These are phyloP conservation scores for Trebouxia gelatinosa DNA, from an alignment of 163 green algal genomes.

Conservation along the genomic window DNA sequence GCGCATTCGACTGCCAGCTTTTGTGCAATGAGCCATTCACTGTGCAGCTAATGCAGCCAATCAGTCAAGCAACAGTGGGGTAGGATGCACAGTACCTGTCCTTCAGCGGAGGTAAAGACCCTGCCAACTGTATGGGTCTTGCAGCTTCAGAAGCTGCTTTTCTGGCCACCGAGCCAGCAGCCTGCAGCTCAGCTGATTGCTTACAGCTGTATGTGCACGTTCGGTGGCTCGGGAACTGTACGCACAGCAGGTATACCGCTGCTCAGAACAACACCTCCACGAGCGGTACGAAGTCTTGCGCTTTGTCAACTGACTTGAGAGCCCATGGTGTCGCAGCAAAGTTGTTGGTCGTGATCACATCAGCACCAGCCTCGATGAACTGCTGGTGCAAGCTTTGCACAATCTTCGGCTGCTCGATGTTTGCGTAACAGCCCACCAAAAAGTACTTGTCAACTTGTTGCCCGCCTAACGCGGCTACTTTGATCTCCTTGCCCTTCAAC, in stretches of 20 bases:
- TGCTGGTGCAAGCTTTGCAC: slow-evolving; percentile 32
- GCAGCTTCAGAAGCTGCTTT: not conserved
- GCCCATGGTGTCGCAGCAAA: slow-evolving; percentile 44
- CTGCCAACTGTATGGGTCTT: slow-evolving; percentile 6
- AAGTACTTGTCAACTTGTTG: slow-evolving; percentile 19
- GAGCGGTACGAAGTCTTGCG: not conserved
- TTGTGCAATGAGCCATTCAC: too few relatives aligned
- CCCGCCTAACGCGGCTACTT: not conserved
- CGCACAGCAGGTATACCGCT: too few relatives aligned
- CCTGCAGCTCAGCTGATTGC: too few relatives aligned
- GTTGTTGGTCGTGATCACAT: slow-evolving; percentile 56
- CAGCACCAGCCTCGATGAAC: slow-evolving; percentile 46
- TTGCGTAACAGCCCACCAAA: slow-evolving; percentile 5
- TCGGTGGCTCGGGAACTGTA: too few relatives aligned
- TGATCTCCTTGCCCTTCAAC: slow-evolving; percentile 3
- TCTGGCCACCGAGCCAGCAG: not conserved
- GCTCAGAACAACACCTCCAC: too few relatives aligned
- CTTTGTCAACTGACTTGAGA: not conserved
- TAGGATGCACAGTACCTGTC: too few relatives aligned
- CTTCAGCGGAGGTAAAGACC: slow-evolving; percentile 10
- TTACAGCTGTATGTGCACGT: too few relatives aligned
- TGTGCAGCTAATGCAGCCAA: too few relatives aligned
- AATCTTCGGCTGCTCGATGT: not conserved
- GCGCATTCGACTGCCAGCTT: too few relatives aligned
- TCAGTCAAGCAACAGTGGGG: too few relatives aligned